A percentile compares a stretch with the other conserved stretches of the same genome.
phyloP scores from a whole-genome alignment of 1,139 yeast species.

The Hyphopichia fennica region DNA sequence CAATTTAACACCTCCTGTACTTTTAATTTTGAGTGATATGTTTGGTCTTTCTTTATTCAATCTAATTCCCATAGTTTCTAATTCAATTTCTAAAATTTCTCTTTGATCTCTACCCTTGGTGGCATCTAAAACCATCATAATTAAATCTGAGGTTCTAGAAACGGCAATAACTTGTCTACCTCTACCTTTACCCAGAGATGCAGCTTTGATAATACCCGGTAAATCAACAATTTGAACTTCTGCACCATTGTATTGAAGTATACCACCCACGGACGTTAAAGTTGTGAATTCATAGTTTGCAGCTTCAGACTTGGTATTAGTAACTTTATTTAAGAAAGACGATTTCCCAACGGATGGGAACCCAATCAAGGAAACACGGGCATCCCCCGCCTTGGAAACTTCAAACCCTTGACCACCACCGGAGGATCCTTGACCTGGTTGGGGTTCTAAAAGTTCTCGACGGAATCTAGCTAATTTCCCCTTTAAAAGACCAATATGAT shows the following conservation, averaged over 20 bases:
- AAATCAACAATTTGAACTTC: slow-evolving; percentile 94
- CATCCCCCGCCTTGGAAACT: slow-evolving; percentile 94
- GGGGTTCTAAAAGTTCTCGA: slow-evolving; percentile 88
- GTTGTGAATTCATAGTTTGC: slow-evolving; percentile 97
- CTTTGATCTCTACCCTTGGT: slow-evolving; percentile 91
- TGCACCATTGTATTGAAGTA: slow-evolving; percentile 91
- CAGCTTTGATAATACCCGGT: slow-evolving; percentile 97
- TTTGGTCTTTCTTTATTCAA: slow-evolving; percentile 82
- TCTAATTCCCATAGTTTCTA: slow-evolving; percentile 92
- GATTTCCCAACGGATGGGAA: slow-evolving; percentile 98
- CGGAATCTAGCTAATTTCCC: slow-evolving; percentile 95
- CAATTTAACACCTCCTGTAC: slow-evolving; percentile 88
- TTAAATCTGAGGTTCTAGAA: slow-evolving; percentile 90
- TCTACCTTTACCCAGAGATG: slow-evolving; percentile 95
- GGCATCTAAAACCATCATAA: slow-evolving; percentile 93
- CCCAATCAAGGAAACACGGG: slow-evolving; percentile 91
- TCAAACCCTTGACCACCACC: slow-evolving; percentile 90
- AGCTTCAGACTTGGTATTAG: slow-evolving; percentile 91
- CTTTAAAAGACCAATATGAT: slow-evolving; percentile 88
- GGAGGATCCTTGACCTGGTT: slow-evolving; percentile 66
- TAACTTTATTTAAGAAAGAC: slow-evolving; percentile 79
- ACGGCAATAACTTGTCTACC: slow-evolving; percentile 97
- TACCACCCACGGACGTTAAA: slow-evolving; percentile 94
- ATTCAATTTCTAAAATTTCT: slow-evolving; percentile 79
- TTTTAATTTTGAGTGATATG: slow-evolving; percentile 73